Base-by-base conservation (phyloP, 331 rosid species). In the Telfairia occidentalis region DNA sequence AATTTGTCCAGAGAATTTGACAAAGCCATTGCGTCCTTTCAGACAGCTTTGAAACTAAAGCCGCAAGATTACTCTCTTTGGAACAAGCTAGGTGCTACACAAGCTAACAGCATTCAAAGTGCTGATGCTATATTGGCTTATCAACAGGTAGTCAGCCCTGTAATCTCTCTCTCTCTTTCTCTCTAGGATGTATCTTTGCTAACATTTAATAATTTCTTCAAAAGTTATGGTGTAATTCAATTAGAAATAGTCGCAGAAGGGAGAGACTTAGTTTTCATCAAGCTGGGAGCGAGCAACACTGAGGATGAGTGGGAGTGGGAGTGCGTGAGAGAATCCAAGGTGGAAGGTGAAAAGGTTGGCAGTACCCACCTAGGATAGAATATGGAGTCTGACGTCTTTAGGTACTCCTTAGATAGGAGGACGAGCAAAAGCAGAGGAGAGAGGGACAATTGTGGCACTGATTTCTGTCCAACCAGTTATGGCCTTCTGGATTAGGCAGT, bases 71-170 rank as follows among this genome's bases (percentile, higher is more conserved):
- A 95, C 83, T 95, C 99, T 79, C 92, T 95, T 32, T 95, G 99
- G 99, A 95, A 95, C 90, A 95, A 95, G 93, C 96, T 95, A 78
- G 99, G 99, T 80, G 99, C 99, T 72, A 92, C 99, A 65, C 97
- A 95, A 81, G 99, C 99, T 57, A 95, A 95, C 85, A 95, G 99
- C 80, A 83, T 95, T 77, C 99, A 92, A 85, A 95, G 99, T 83
- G 97, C 96, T 28, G 99, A 95, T 84, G 99, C 99, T 49, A 92
- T 95, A 81, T 77, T 84, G 82, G 99, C 99, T 80, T 95, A 95
- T 82, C 99, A 92, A 84, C 94, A 92, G 96, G 98, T 91, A 82
- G 60, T 72, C 75, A 50, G 26, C 60, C 35, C 52, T 8, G 40
- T 75, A 32, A 23, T 29, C 53, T 32, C 2, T 61, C 52, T 69